Percentiles rank a stretch among this genome's conserved stretches.
These are phyloP conservation scores for Cyberlindnera subsufficiens DNA, from an alignment of 805 yeast species.

Conservation along the genomic window DNA sequence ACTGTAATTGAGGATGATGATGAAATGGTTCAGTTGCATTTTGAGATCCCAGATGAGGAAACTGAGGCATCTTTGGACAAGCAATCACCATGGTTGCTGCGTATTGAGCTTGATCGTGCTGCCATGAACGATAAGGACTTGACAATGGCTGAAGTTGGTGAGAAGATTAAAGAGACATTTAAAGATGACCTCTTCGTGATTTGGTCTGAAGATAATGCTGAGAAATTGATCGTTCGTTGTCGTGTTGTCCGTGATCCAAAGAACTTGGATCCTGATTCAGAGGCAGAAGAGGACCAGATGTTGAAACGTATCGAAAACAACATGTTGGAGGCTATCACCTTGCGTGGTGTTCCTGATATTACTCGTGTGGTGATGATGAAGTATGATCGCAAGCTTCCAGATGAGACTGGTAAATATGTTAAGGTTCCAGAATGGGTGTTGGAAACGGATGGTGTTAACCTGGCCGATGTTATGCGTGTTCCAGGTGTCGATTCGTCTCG, in stretches of 20 bases:
- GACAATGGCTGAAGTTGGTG: conserved; percentile 97
- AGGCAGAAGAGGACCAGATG: conserved; percentile 95
- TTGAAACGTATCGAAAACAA: conserved; percentile 91
- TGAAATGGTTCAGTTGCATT: conserved; percentile 95
- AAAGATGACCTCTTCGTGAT: conserved; percentile 94
- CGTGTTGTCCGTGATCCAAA: conserved; percentile 97
- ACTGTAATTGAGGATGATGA: conserved; percentile 96
- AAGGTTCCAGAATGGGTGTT: conserved; percentile 96
- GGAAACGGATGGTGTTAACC: conserved; percentile 97
- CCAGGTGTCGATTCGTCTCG: conserved; percentile 91
- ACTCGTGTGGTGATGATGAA: conserved; percentile 79
- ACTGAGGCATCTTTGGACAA: conserved; percentile 90
- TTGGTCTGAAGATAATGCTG: conserved; percentile 99
- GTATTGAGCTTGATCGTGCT: conserved; percentile 96
- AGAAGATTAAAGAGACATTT: conserved; percentile 85
- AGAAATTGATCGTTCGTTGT: conserved; percentile 93
- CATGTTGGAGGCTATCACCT: conserved; percentile 90
- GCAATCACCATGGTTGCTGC: conserved; percentile 96
- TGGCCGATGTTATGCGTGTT: conserved; percentile 90
- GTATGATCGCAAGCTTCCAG: conserved; percentile 66
- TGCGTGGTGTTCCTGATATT: conserved; percentile 94
- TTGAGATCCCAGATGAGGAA: conserved; percentile 96
- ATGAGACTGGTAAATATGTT: conserved; percentile 77
- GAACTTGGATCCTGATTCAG: conserved; percentile 86
- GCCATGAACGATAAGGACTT: conserved; percentile 97